Evolutionary conservation across 768 basidiomycete genomes (phyloP), one percentile per base, ranked within the genome.

Genomic region (Mycena leptocephala): DNA sequence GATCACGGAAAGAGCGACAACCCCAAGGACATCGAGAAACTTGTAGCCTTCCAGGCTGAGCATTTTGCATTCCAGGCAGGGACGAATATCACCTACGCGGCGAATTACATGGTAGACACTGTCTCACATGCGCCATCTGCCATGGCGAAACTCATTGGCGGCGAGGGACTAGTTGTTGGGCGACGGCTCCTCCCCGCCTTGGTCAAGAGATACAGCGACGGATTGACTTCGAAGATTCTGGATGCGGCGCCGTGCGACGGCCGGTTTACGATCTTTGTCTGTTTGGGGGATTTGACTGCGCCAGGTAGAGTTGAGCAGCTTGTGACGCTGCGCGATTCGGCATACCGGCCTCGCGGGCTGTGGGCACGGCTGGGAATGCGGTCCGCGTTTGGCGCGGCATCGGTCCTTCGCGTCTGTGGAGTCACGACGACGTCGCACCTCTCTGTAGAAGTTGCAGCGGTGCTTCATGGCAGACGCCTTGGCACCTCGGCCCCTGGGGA

Each of bases 21-120:
- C n/a, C 66, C 66, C 14, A 51, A 20, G 46, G 66, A 74, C 48
- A 37, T 48, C 8, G 5, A 68, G 59, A 74, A 69, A 39, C 73
- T 74, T 20, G 5, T 74, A 26, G 59, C 43, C 35, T 74, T 74
- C 48, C 58, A 62, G 59, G 46, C 26, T 5, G 48, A 67, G 51
- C 65, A 74, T 37, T 53, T 39, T 26, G 65, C 73, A n/a, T 74
- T 62, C 73, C 73, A 74, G 43, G 73, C 73, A 5, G 73, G 73
- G 2, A 74, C 73, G 13, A 48, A 61, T 37, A 74, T 74, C 66
- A 74, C 66, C 5, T 69, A 74, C 37, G 66, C 46, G 22, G 32
- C 65, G 5, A 74, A 69, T n/a, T 28, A 14, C 24, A 33, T 74
- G 33, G 73, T 74, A 35, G 73, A 69, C n/a, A 5, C 37, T 2